A percentile compares a stretch with the other conserved stretches of the same genome.
phyloP scores from a whole-genome alignment of 371 early-diverging fungal genomes.

The Apophysomyces ossiformis region DNA sequence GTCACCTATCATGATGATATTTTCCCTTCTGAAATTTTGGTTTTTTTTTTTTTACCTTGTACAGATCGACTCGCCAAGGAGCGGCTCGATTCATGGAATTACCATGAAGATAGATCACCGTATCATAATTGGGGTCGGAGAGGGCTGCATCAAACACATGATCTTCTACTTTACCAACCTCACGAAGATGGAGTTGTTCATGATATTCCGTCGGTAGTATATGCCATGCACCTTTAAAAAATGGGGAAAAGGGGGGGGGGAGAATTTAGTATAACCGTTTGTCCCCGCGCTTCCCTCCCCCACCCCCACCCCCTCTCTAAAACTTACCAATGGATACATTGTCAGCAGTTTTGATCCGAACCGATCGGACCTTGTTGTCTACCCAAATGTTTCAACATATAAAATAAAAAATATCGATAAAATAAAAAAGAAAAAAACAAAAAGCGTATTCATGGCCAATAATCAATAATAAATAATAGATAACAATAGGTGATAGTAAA shows the following conservation, averaged over 20 bases:
- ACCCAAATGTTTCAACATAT: background rate
- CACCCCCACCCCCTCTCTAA: background rate
- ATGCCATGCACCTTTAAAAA: conserved; percentile 51
- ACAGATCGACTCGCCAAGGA: conserved; percentile 49
- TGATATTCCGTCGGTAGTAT: conserved; percentile 43
- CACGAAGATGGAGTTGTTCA: conserved; percentile 24
- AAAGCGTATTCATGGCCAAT: background rate
- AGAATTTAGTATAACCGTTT: background rate
- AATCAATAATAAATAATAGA: no score
- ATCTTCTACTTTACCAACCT: conserved; percentile 15
- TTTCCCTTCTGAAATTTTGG: background rate
- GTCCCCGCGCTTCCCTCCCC: background rate
- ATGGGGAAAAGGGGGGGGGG: background rate
- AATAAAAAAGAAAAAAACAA: background rate
- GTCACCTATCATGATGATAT: background rate
- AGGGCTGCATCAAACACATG: conserved; percentile 35
- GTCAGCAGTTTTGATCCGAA: conserved; percentile 41
- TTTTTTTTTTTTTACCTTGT: conserved; percentile 34
- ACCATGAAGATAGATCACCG: conserved; percentile 52
- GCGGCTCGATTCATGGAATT: conserved; percentile 50
- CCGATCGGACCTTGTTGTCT: conserved; percentile 46
- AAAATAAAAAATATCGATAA: background rate
- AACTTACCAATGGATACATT: conserved; percentile 44
- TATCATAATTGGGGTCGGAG: conserved; percentile 31
- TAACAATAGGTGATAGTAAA: no score